Evolutionary conservation across 306 rosid genomes (phyloP), one percentile per base, ranked within the genome.

Genomic region (Aeschynomene evenia): DNA sequence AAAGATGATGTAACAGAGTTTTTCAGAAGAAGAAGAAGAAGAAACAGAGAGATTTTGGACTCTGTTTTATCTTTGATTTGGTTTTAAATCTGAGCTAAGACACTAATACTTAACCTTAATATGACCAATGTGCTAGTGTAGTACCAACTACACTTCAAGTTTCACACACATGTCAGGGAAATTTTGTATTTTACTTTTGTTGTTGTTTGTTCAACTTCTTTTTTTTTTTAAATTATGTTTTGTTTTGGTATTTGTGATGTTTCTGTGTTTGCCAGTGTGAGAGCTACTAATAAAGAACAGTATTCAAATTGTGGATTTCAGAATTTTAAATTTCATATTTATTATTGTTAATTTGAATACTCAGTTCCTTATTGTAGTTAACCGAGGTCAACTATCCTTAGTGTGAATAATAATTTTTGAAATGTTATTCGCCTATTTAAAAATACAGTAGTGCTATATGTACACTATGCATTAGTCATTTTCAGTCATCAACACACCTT

Each of bases 1-100:
- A 6, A 5, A 43, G n/a, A n/a, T n/a, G n/a, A n/a, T n/a, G n/a
- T 4, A 22, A 24, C 45, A 62, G 31, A 62, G 63, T 48, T 4
- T 28, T 28, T 28, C 31, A 21, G 43, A 19, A 62, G 26, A 0
- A 12, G 49, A 53, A 64, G 66, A 73, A 18, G 20, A 13, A 62
- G 77, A 75, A 40, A 46, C 20, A 18, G 18, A 49, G 22, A 29
- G 22, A 3, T 42, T 53, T 21, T 31, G 43, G n/a, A 58, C 4
- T 46, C 12, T 56, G n/a, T n/a, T 16, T 52, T 66, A 11, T 68
- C 34, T 45, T 10, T 31, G 10, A 24, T 45, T 10, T 31, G 10
- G 5, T 33, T 62, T 63, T 72, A 78, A 72, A 78, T 72, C 78
- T 77, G 80, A 81, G 77, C 79, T 81, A 45, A 45, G 20, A 71